A percentile compares a stretch with the other conserved stretches of the same genome.
These are phyloP conservation scores for Chaetomium tenue DNA, from an alignment of 495 filamentous ascomycete genomes.

Conservation along the genomic window DNA sequence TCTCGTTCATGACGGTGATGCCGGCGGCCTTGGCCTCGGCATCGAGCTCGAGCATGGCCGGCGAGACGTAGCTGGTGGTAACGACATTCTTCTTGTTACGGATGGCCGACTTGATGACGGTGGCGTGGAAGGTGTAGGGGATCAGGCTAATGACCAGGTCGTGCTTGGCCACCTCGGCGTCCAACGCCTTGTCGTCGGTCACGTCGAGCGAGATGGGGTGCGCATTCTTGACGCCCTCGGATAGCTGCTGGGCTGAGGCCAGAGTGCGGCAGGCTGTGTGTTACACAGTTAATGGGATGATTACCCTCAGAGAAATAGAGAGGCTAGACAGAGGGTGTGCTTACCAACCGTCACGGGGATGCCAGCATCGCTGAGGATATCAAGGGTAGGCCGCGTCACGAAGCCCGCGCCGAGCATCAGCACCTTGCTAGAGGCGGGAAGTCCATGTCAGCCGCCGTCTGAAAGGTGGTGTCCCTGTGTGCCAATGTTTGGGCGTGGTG, in stretches of 20 bases:
- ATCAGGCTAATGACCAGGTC: conserved; percentile 82
- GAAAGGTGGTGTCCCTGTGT: background rate
- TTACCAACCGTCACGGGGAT: conserved; percentile 82
- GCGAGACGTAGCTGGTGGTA: conserved; percentile 91
- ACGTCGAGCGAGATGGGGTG: conserved; percentile 81
- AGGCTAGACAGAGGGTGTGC: conserved; percentile 38
- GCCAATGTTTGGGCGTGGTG: background rate
- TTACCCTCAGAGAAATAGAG: background rate
- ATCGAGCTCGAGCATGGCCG: conserved; percentile 88
- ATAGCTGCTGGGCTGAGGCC: conserved; percentile 70
- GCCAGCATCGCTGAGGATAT: conserved; percentile 70
- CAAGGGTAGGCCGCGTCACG: conserved; percentile 76
- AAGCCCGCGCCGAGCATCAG: conserved; percentile 77
- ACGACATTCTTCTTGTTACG: conserved; percentile 92
- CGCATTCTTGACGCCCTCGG: conserved; percentile 66
- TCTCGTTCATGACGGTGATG: conserved; percentile 98
- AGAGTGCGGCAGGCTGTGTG: conserved; percentile 79
- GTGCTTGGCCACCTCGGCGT: conserved; percentile 71
- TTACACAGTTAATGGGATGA: background rate
- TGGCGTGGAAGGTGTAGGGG: conserved; percentile 88
- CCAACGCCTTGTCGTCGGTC: conserved; percentile 66
- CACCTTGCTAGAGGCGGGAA: conserved; percentile 44
- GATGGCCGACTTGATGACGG: conserved; percentile 93
- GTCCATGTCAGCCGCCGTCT: conserved; percentile 15
- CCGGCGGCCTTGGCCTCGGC: conserved; percentile 80